phyloP scores from a whole-genome alignment of 208 protist species.

The Crithidia fasciculata region DNA sequence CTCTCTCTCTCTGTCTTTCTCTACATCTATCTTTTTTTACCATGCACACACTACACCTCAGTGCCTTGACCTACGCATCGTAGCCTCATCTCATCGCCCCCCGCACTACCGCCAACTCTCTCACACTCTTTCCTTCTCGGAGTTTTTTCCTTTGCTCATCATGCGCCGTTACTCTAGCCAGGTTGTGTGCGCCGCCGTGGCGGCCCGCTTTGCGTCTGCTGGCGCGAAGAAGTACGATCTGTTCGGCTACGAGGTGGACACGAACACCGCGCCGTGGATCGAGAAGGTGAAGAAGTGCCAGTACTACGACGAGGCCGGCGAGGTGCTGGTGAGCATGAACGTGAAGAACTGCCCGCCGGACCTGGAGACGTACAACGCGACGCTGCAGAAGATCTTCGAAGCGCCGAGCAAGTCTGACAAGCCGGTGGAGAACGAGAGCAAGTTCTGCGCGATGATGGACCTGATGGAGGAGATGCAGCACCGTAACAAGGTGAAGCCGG shows the following conservation, averaged over 20 bases:
- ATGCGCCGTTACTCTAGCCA: constrained; percentile 81
- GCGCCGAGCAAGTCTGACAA: constrained; percentile 70
- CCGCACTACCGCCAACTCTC: background rate
- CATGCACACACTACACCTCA: background rate
- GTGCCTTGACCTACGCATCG: background rate
- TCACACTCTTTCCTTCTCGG: constrained; percentile 1
- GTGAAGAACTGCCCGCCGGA: constrained; percentile 91
- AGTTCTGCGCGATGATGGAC: constrained; percentile 92
- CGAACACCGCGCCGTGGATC: constrained; percentile 85
- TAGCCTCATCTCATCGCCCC: background rate
- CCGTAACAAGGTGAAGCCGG: constrained; percentile 88
- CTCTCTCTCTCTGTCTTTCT: constrained; percentile 2
- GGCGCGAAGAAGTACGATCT: constrained; percentile 85
- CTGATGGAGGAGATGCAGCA: constrained; percentile 90
- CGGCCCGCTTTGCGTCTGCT: constrained; percentile 51
- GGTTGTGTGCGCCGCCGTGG: constrained; percentile 57
- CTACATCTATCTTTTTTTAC: background rate
- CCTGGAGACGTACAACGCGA: constrained; percentile 88
- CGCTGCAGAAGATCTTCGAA: constrained; percentile 84
- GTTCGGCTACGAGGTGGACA: constrained; percentile 89
- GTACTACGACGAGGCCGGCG: constrained; percentile 90
- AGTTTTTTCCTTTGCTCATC: background rate
- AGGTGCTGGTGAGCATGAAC: constrained; percentile 91
- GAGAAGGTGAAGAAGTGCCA: constrained; percentile 83
- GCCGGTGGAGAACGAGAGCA: constrained; percentile 83